Base-by-base conservation (phyloP, 2,329 filamentous ascomycete species). In the Ophiostoma triangulosporum region DNA sequence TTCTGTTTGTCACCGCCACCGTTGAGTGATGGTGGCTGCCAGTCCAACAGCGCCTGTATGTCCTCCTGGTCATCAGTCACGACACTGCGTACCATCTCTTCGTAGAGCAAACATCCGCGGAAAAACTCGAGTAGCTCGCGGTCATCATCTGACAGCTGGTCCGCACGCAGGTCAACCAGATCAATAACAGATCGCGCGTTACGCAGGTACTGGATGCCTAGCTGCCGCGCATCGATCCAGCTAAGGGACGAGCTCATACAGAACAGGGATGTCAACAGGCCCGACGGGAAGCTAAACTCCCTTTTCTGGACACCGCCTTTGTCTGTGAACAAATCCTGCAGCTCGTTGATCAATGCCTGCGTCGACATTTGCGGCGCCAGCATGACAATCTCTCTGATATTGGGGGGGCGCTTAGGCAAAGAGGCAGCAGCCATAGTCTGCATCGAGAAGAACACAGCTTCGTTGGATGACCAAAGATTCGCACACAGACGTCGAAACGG, bases 391-490 rank as follows among this genome's bases (percentile, higher is more conserved):
- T 65, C 66, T 5, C 61, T 59, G 62, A 70, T 64, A n/a, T 65
- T 62, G 1, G 67, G 67, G 15, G 70, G 56, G 17, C 66, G 55
- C 0, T 64, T 62, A 0, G 64, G 63, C 9, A 70, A 51, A 6
- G 67, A 70, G 0, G 64, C 64, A 0, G 69, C 69, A 0, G 69
- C 69, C 69, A 71, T 71, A 40, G 67, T 69, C 53, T 70, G 68
- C 9, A 71, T 56, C 9, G 65, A 64, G 49, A 63, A 67, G 51
- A 67, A 68, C 1, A 71, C 67, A 1, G 68, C 60, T 1, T 64
- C 63, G 0, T 68, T 69, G 5, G 62, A 62, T 2, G 66, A 63
- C 62, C 68, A 70, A 7, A 68, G 60, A 17, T 65, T 62, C 4
- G 63, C 61, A 2, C 68, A 69, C 6, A 71, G 60, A 32, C 63